Evolutionary conservation across 169 alveolate species (phyloP), one percentile per base, ranked within the genome.

Genomic region (Eimeria maxima): DNA sequence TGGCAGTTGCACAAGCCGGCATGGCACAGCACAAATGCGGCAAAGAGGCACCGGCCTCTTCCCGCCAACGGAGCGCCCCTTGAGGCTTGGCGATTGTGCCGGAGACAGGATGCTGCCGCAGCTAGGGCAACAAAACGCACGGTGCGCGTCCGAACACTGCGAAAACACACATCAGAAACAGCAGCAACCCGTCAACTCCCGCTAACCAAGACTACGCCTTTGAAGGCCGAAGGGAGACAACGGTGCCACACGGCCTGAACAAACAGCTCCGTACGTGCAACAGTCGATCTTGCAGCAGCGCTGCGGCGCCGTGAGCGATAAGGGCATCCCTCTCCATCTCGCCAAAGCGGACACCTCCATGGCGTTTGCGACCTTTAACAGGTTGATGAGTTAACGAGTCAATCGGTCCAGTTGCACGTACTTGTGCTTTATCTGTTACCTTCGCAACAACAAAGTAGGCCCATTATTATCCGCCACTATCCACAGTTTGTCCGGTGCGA

Each of bases 291-390:
- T 98, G 99, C 27, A 99, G 98, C 95, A 99, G 96, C 96, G 98
- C 99, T 47, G 99, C 97, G 60, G 99, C 99, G 38, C 99, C 99
- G 96, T 99, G 99, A 24, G 99, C 99, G 60, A 99, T 98, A 47
- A 99, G 96, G 11, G 99, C 99, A 97, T 99, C 99, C 90, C 99
- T 98, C 97, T 99, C 99, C 99, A 99, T 99, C 97, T 99, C 99
- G 47, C 99, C 99, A 88, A 99, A 97, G 96, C 99, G 98, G 53
- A 99, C 99, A 69, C 99, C 99, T 50, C 99, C 99, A 90, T 99
- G 99, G 96, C 98, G 98, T 97, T 99, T 99, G 95, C 99, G 98
- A 6, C 99, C 99, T 97, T 99, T 99, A 42, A 99, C 99, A 44
- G 99, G 99, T 97, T 99, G 99, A 87, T 99, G 98, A 78, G 99